phyloP scores from a whole-genome alignment of 2,329 filamentous ascomycete species.

The Raffaelea ambrosiae region DNA sequence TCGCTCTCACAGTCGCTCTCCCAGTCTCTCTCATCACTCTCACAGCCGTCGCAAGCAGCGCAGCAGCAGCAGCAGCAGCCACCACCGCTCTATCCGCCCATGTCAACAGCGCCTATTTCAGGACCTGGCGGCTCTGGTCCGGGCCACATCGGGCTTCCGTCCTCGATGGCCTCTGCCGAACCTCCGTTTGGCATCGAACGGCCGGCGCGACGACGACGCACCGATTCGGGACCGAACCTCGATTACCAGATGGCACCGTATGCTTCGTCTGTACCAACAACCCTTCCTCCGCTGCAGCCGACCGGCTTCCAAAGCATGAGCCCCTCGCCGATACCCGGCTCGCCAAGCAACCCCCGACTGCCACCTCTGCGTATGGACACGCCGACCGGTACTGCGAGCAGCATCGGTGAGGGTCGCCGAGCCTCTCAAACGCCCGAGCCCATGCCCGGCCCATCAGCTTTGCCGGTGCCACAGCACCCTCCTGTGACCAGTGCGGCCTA shows the following conservation, averaged over 20 bases:
- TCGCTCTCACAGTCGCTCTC: neutral
- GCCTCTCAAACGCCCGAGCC: slow-evolving; percentile 6
- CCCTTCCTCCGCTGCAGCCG: neutral
- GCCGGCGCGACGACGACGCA: slow-evolving; percentile 9
- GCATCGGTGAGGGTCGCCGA: slow-evolving; percentile 19
- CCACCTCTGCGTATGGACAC: slow-evolving; percentile 9
- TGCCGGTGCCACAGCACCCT: slow-evolving; percentile 6
- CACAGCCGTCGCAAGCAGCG: neutral
- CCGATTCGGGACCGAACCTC: slow-evolving; percentile 8
- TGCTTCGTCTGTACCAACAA: neutral
- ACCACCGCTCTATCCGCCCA: neutral
- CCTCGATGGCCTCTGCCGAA: neutral
- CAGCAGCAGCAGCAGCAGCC: neutral
- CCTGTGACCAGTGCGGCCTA: neutral
- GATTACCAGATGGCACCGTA: slow-evolving; percentile 1
- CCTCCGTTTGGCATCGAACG: slow-evolving; percentile 7
- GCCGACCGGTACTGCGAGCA: slow-evolving; percentile 12
- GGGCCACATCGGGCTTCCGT: neutral
- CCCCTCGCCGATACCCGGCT: slow-evolving; percentile 7
- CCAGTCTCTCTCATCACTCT: neutral
- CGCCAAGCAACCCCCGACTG: slow-evolving; percentile 8
- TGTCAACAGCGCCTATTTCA: neutral
- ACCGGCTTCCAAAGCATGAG: slow-evolving; percentile 6
- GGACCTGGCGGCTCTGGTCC: neutral
- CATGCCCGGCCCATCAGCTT: neutral